Conservation (phyloP, 768 basidiomycete genomes). For the Agrocybe praecox region DNA sequence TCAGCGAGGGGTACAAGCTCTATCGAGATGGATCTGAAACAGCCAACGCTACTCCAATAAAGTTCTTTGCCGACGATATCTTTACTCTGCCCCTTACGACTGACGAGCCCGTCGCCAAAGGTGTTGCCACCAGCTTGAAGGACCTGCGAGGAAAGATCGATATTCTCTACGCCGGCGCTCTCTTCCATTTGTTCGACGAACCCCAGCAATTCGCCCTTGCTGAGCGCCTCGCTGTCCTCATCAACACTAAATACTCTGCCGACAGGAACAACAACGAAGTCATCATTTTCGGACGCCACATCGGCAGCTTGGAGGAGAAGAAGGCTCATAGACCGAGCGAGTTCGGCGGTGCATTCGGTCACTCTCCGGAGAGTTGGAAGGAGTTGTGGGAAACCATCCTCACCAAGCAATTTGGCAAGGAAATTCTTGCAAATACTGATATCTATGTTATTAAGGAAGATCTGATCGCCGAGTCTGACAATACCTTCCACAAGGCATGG, state of each 20-base stretch:
- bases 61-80: not conserved
- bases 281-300: not conserved
- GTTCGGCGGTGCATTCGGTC: not conserved
- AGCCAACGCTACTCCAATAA: not conserved
- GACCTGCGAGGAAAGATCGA: not conserved
- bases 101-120: not conserved
- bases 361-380: not conserved
- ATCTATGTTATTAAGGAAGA: not conserved
- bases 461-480: not conserved
- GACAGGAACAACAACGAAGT: not conserved
- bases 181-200: not conserved
- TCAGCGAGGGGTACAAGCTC: not conserved
- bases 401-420: not conserved
- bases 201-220: not conserved
- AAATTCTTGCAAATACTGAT: not conserved
- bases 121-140: not conserved
- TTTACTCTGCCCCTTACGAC: not conserved
- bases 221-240: not conserved
- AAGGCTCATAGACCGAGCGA: not conserved
- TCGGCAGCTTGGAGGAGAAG: not conserved
- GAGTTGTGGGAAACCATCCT: not conserved
- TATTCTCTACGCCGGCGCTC: not conserved
- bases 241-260: not conserved
- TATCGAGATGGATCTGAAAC: not conserved
- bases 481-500: not conserved